Conservation (phyloP, 805 yeast genomes). For the Pichia kluyveri region DNA sequence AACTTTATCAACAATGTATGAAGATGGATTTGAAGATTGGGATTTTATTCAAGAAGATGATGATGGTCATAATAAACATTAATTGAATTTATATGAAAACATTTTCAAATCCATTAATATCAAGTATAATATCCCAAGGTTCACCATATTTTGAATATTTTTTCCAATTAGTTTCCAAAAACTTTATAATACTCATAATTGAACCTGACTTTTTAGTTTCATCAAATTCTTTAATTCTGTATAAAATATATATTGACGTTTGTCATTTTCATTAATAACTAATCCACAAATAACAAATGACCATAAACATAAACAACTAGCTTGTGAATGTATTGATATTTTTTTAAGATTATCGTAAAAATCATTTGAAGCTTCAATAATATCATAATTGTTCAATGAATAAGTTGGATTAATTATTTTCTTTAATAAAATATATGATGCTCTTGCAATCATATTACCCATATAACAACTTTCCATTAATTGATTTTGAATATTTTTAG, state of each 20-base stretch:
- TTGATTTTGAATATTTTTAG: slow-evolving; percentile 7
- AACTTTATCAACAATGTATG: slow-evolving; percentile 22
- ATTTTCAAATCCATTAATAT: neutral
- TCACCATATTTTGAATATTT: neutral
- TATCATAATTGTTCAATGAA: neutral
- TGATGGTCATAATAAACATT: too few species aligned
- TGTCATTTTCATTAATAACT: slow-evolving; percentile 2
- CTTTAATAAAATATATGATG: slow-evolving; percentile 4
- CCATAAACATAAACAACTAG: slow-evolving; percentile 9
- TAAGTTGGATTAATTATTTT: slow-evolving; percentile 6
- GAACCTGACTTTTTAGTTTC: slow-evolving; percentile 7
- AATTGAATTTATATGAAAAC: neutral
- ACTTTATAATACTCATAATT: slow-evolving; percentile 2
- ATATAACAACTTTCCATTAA: slow-evolving; percentile 10
- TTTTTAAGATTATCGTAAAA: slow-evolving; percentile 3
- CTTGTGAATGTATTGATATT: slow-evolving; percentile 4
- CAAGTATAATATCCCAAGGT: neutral
- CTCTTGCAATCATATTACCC: slow-evolving; percentile 6
- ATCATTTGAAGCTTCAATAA: neutral
- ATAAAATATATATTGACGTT: slow-evolving; percentile 6
- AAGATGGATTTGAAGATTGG: slow-evolving; percentile 40
- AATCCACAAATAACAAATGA: slow-evolving; percentile 12
- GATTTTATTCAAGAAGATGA: slow-evolving; percentile 2
- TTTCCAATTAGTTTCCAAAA: slow-evolving; percentile 11
- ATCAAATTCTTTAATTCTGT: slow-evolving; percentile 5